phyloP scores from a whole-genome alignment of 2,329 filamentous ascomycete genomes.

The Neonectria faginata region DNA sequence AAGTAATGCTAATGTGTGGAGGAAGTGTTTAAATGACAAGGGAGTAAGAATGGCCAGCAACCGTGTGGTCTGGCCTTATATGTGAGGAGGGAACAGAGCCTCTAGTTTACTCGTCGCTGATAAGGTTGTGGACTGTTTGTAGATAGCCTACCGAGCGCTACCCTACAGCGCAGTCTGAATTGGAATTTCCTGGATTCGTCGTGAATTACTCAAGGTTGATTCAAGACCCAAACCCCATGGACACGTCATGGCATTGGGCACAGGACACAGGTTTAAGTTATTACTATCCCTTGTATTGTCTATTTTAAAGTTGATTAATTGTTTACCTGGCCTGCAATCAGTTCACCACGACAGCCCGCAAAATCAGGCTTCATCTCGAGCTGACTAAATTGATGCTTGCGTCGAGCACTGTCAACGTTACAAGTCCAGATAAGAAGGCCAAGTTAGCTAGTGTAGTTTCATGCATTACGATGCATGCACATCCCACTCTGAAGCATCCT shows the following conservation, averaged over 20 bases:
- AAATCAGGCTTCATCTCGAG: too few relatives aligned
- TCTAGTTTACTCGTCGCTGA: neutral
- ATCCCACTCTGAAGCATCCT: neutral
- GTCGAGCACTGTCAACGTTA: too few relatives aligned
- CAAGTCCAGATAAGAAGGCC: neutral
- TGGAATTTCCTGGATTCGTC: neutral
- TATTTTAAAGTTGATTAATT: neutral
- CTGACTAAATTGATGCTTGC: neutral
- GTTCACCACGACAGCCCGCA: too few relatives aligned
- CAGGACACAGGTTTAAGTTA: neutral
- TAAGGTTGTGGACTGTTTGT: neutral
- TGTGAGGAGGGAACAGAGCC: neutral
- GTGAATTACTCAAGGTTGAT: neutral
- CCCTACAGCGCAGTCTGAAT: neutral
- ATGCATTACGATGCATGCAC: neutral
- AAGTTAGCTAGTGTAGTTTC: neutral
- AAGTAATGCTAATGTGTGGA: neutral
- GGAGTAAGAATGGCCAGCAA: neutral
- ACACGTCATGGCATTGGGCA: too few relatives aligned
- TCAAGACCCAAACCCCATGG: too few relatives aligned
- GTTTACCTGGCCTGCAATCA: neutral
- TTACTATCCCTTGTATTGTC: neutral
- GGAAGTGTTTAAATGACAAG: neutral
- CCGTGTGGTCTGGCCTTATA: conserved; percentile 1
- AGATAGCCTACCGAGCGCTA: neutral